Conservation (phyloP, 2,329 filamentous ascomycete genomes). For the Aspergillus udagawae region DNA sequence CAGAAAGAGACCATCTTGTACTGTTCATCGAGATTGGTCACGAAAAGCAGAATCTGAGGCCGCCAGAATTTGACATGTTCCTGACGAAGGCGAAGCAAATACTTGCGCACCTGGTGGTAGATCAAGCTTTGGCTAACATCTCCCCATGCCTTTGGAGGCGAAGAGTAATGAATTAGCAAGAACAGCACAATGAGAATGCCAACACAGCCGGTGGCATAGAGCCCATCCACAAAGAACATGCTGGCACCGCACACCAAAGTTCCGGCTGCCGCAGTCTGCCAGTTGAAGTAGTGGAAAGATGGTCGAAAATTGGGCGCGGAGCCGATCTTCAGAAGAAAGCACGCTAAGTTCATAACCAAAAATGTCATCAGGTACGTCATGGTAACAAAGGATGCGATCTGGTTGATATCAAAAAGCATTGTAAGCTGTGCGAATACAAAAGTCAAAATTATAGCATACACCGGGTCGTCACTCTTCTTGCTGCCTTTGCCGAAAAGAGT, state of each 20-base stretch:
- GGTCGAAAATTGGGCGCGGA: slow-evolving; percentile 87
- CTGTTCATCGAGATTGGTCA: slow-evolving; percentile 77
- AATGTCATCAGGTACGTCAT: slow-evolving; percentile 95
- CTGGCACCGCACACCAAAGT: slow-evolving; percentile 71
- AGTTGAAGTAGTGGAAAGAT: slow-evolving; percentile 84
- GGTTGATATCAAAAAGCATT: slow-evolving; percentile 78
- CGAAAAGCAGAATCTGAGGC: slow-evolving; percentile 77
- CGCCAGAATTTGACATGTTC: slow-evolving; percentile 95
- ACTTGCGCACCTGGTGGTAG: slow-evolving; percentile 84
- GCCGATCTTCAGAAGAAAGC: slow-evolving; percentile 79
- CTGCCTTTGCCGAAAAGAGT: slow-evolving; percentile 71
- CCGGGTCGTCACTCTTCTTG: slow-evolving; percentile 67
- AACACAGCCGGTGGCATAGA: slow-evolving; percentile 73
- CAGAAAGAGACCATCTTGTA: slow-evolving; percentile 85
- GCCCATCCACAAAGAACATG: slow-evolving; percentile 87
- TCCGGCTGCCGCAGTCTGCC: slow-evolving; percentile 73
- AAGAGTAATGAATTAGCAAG: slow-evolving; percentile 77
- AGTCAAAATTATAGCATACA: slow-evolving; percentile 71
- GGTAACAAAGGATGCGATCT: slow-evolving; percentile 83
- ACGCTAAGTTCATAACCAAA: slow-evolving; percentile 81
- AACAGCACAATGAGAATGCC: slow-evolving; percentile 73
- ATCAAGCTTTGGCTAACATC: slow-evolving; percentile 87
- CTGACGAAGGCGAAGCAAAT: slow-evolving; percentile 73
- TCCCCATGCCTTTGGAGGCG: slow-evolving; percentile 82
- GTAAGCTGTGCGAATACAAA: slow-evolving; percentile 73